Conservation (phyloP, 306 rosid species). For the Prunus armeniaca region DNA sequence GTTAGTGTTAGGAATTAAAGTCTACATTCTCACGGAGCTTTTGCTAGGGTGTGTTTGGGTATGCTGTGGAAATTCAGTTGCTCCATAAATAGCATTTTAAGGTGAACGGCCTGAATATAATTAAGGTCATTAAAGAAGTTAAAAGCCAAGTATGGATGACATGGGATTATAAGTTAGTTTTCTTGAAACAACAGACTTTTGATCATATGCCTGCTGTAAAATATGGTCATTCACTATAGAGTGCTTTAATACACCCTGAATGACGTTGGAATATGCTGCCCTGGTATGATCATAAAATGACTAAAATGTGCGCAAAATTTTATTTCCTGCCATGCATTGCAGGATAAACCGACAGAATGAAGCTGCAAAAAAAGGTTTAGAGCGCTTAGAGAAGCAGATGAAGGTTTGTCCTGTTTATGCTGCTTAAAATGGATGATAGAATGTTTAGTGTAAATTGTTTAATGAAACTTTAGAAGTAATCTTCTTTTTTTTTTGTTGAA, state of each 20-base stretch:
- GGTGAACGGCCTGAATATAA: neutral
- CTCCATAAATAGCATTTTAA: neutral
- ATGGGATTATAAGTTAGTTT: neutral
- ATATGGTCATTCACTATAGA: too few relatives aligned
- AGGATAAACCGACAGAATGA: conserved; percentile 93
- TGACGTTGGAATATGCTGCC: neutral
- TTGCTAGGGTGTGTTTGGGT: neutral
- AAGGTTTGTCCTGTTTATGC: conserved; percentile 52
- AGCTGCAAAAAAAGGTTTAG: conserved; percentile 93
- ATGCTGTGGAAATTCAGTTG: neutral
- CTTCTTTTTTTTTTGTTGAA: neutral
- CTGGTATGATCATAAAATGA: neutral
- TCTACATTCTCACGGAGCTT: conserved; percentile 8
- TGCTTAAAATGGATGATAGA: neutral
- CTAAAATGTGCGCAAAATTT: neutral
- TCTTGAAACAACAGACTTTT: neutral
- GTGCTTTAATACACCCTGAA: neutral
- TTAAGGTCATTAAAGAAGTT: neutral
- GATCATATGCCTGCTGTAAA: neutral
- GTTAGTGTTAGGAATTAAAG: conserved; percentile 4
- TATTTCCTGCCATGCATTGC: conserved; percentile 31
- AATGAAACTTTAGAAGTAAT: neutral
- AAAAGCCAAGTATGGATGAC: neutral
- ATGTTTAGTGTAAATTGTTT: neutral
- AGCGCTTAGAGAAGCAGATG: conserved; percentile 96